Evolutionary conservation across 352 stramenopile genomes (phyloP), one percentile per base, ranked within the genome.

Genomic region (Globisporangium nagaii): DNA sequence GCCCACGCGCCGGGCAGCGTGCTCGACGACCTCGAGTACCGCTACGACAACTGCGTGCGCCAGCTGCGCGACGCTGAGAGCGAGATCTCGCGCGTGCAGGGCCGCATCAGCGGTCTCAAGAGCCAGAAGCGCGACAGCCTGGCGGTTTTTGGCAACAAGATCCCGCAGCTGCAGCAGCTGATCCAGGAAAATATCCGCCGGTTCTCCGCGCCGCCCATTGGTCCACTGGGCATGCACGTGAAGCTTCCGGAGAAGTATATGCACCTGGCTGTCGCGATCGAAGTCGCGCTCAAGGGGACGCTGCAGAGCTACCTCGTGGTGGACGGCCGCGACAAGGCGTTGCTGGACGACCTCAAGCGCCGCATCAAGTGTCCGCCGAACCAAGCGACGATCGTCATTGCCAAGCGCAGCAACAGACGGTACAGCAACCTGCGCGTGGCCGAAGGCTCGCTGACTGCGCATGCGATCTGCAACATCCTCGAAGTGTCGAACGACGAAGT

Each of bases 311-410:
- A 89, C 40, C 60, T 93, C 17, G 80, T 93, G 10, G 76, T 80
- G 4, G 86, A 88, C 44, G 83, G 83, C 8, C 68, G 65, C 37
- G 83, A 93, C 59, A 93, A 93, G 59, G 77, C 76, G 1, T 22
- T 90, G 19, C 43, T 93, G 22, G 83, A 93, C 31, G 65, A 88
- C 6, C 54, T 93, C 37, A 93, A 91, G 61, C 73, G 75, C 6
- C 76, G 70, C 17, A 70, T 71, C 49, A 78, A 84, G 44, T 90
- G 76, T 51, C 73, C 72, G 4, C 65, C 68, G 2, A 91, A 88
- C 40, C 75, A 88, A 56, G 80, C 79, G n/a, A 77, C 75, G 22
- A 92, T 91, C 30, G 84, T 93, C 50, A 93, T 93, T 58, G 74
- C 80, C 1, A 71, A 84, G 52, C 74, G 83, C 4, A 71, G 49